phyloP scores from a whole-genome alignment of 108 stramenopile species.

The Fistulifera solaris region DNA sequence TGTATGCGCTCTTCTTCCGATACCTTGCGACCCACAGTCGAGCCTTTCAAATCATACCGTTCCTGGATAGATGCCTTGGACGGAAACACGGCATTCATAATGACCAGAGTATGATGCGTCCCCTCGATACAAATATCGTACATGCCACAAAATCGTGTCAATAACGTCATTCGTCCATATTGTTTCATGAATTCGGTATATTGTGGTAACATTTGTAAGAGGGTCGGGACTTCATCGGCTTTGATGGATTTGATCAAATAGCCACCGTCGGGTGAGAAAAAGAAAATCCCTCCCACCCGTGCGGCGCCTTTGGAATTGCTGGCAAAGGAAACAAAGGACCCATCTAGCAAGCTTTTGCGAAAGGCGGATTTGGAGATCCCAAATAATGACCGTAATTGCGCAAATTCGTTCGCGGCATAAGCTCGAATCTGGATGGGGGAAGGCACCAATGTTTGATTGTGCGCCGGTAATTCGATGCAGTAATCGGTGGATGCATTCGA shows the following conservation, averaged over 20 bases:
- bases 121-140: constrained; percentile 45
- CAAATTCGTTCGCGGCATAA: constrained; percentile 54
- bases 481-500: too few relatives aligned
- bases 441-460: background rate
- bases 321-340: constrained; percentile 73
- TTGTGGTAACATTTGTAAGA: constrained; percentile 62
- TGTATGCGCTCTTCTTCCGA: constrained; percentile 44
- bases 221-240: constrained; percentile 47
- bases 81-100: constrained; percentile 85
- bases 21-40: constrained; percentile 76
- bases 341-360: constrained; percentile 32
- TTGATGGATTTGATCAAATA: constrained; percentile 88
- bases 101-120: constrained; percentile 51
- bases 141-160: constrained; percentile 82
- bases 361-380: constrained; percentile 48
- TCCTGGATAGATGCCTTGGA: constrained; percentile 61
- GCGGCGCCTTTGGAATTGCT: constrained; percentile 84
- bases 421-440: constrained; percentile 8
- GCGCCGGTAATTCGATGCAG: background rate
- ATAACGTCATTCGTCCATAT: constrained; percentile 48
- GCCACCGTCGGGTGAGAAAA: constrained; percentile 80
- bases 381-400: constrained; percentile 53
- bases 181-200: constrained; percentile 69
- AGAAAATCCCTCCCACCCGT: constrained; percentile 66
- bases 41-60: constrained; percentile 83